Base-by-base conservation (phyloP, 768 basidiomycete species). In the Chalciporus sphaerocephalus region DNA sequence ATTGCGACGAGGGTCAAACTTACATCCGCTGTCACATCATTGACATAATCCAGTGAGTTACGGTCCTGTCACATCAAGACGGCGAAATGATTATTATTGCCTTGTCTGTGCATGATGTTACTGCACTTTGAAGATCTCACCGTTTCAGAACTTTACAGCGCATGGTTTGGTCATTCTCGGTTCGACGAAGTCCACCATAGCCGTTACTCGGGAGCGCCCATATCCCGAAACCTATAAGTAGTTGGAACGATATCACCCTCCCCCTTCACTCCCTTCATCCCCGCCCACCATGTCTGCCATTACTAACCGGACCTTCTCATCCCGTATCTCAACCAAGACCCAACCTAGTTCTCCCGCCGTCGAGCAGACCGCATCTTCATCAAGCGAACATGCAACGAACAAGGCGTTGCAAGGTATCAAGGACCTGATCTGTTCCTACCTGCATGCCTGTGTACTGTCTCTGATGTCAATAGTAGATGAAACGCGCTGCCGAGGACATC, bases 321-420 rank as follows among this genome's bases (percentile, higher is more conserved):
- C 59, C 3, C 64, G 64, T 13, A 63, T 65, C 42, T 59, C 63
- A 6, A 38, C 50, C 30, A 67, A 43, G 50, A 55, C 52, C 35
- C 58, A 62, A 22, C 33, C 54, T 5, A 66, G 37, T 1, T 54
- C 57, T 2, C 47, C 64, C 33, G 32, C 40, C 18, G 6, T 34
- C 15, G 60, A 60, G 7, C 18, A 50, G 16, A 18, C 28, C 23
- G 2, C 46, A 11, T 4, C 42, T 12, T 34, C 44, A 13, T 45
- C 48, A 20, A 27, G 43, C 6, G 64, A 65, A 22, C 44, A 57
- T 10, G 47, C 6, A 4, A 51, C 54, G 1, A 5, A 44, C 43
- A 65, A 56, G 49, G 64, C 65, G 13, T 39, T 67, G 15, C 28
- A 44, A 5, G 61, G 51, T 23, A 12, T 65, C 33, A 65, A 67